These are phyloP conservation scores for Candida palmyrensis DNA, from an alignment of 805 yeast species.

Conservation along the genomic window DNA sequence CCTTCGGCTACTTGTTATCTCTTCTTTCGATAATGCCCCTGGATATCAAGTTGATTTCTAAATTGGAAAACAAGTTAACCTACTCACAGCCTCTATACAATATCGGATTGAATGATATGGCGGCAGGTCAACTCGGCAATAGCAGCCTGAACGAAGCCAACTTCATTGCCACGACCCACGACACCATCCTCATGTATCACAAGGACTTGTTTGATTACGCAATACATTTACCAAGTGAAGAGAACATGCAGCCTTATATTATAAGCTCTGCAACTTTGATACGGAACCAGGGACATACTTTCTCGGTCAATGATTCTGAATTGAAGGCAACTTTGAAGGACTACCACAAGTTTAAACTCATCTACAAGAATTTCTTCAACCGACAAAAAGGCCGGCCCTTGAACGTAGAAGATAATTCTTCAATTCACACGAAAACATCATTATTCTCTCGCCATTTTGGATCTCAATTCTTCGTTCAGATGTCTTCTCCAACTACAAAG, in stretches of 20 bases:
- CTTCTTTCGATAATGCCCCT: slow-evolving; percentile 61
- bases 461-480: slow-evolving; percentile 5
- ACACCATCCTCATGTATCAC: slow-evolving; percentile 57
- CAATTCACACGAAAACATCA: slow-evolving; percentile 3
- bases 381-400: slow-evolving; percentile 1
- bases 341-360: slow-evolving; percentile 28
- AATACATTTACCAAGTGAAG: slow-evolving; percentile 15
- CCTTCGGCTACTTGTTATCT: slow-evolving; percentile 54
- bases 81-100: slow-evolving; percentile 53
- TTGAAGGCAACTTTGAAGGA: slow-evolving; percentile 30
- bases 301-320: slow-evolving; percentile 5
- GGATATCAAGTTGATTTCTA: slow-evolving; percentile 33
- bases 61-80: slow-evolving; percentile 3
- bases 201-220: slow-evolving; percentile 44
- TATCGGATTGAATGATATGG: slow-evolving; percentile 55
- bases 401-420: slow-evolving; percentile 1
- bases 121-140: slow-evolving; percentile 10
- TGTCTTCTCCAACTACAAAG: slow-evolving; percentile 1
- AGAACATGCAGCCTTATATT: slow-evolving; percentile 10
- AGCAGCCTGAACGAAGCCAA: too few relatives aligned
- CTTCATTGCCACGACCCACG: slow-evolving; percentile 63
- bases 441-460: slow-evolving; percentile 4
- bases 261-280: slow-evolving; percentile 9
- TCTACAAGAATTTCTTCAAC: slow-evolving; percentile 20
- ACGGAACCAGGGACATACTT: slow-evolving; percentile 6